phyloP scores from a whole-genome alignment of 768 basidiomycete species.

The Leccinum arenicola region DNA sequence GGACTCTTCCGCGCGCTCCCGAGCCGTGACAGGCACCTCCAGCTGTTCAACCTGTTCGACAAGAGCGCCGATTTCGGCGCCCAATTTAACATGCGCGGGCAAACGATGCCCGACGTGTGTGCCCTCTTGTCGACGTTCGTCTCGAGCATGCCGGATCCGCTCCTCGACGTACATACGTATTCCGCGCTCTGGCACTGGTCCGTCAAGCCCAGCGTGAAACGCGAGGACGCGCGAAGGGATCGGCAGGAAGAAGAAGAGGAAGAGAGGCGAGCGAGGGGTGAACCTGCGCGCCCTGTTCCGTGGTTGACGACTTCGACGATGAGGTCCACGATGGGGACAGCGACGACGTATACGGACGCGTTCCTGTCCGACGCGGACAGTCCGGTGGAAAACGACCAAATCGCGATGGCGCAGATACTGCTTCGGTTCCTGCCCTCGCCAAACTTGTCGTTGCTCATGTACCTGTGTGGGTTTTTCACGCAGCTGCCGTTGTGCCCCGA shows the following conservation, averaged over 20 bases:
- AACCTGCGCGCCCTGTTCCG: slow-evolving; percentile 18
- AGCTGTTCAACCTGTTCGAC: slow-evolving; percentile 40
- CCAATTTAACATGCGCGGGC: slow-evolving; percentile 24
- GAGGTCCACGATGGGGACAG: slow-evolving; percentile 12
- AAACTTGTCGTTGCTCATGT: slow-evolving; percentile 40
- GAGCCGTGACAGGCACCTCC: slow-evolving; percentile 6
- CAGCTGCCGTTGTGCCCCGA: slow-evolving; percentile 50
- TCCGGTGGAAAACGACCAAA: slow-evolving; percentile 31
- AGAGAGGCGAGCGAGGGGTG: slow-evolving; percentile 26
- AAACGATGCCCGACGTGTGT: slow-evolving; percentile 42
- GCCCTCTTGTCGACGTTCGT: slow-evolving; percentile 48
- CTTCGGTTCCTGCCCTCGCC: slow-evolving; percentile 47
- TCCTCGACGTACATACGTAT: slow-evolving; percentile 42
- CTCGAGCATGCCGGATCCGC: slow-evolving; percentile 43
- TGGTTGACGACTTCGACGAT: background rate
- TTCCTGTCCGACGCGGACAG: slow-evolving; percentile 16
- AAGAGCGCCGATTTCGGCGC: slow-evolving; percentile 24
- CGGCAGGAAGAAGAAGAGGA: slow-evolving; percentile 34
- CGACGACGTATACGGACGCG: slow-evolving; percentile 11
- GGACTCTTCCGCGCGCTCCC: too few species aligned
- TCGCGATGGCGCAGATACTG: slow-evolving; percentile 44
- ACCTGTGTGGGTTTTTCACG: slow-evolving; percentile 48
- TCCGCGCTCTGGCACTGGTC: slow-evolving; percentile 43
- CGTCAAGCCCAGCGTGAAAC: slow-evolving; percentile 40
- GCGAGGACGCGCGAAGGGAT: slow-evolving; percentile 30